Evolutionary conservation across 805 yeast species (phyloP).

Genomic region (Kodamaea sagamina): DNA sequence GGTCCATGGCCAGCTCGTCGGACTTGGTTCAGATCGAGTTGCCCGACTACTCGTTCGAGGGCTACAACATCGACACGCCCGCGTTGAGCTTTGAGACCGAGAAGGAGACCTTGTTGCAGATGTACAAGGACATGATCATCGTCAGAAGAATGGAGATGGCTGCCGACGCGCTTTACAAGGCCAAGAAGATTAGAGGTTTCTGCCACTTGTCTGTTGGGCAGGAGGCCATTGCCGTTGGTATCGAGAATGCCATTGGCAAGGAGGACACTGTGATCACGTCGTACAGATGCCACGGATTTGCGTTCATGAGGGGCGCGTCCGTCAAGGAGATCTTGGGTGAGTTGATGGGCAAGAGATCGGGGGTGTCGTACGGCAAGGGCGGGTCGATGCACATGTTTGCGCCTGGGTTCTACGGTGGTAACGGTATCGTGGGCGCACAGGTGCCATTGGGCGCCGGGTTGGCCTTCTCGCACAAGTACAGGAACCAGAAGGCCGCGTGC

Average conservation of each 20-base stretch:
- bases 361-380: slow-evolving; percentile 97
- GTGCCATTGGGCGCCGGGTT: slow-evolving; percentile 98
- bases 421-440: slow-evolving; percentile 99
- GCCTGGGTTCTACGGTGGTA: slow-evolving; percentile 96
- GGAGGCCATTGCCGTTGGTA: slow-evolving; percentile 98
- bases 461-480: slow-evolving; percentile 97
- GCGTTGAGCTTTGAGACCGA: slow-evolving; percentile 73
- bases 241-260: slow-evolving; percentile 87
- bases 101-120: slow-evolving; percentile 76
- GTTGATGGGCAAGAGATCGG: slow-evolving; percentile 93
- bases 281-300: slow-evolving; percentile 98
- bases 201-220: slow-evolving; percentile 98
- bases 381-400: slow-evolving; percentile 99
- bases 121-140: slow-evolving; percentile 95
- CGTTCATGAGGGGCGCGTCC: slow-evolving; percentile 93
- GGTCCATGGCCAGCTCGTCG: slow-evolving; percentile 38
- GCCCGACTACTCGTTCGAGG: slow-evolving; percentile 82
- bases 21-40: slow-evolving; percentile 55
- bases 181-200: slow-evolving; percentile 98
- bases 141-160: slow-evolving; percentile 99
- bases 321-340: slow-evolving; percentile 91
- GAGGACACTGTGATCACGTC: slow-evolving; percentile 92
- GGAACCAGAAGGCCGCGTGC: slow-evolving; percentile 73
- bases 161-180: slow-evolving; percentile 95
- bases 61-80: slow-evolving; percentile 75